Base-by-base conservation (phyloP, 2,329 filamentous ascomycete genomes). In the Raffaelea albimanens region DNA sequence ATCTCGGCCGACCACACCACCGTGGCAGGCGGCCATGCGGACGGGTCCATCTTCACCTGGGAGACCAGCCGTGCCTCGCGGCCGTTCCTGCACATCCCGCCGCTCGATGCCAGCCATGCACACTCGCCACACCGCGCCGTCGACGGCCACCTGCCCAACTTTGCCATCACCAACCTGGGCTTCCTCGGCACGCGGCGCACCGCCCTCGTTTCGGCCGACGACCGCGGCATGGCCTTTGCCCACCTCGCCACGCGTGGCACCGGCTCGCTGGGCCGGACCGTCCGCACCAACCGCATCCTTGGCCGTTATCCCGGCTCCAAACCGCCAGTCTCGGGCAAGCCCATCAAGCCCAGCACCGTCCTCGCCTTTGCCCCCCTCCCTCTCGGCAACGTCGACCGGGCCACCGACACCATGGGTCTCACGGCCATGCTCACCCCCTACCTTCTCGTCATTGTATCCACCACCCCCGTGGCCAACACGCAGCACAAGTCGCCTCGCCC, bases 391-490 rank as follows among this genome's bases (percentile, higher is more conserved):
- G 80, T 94, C 3, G 90, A 95, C 61, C 83, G 91, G 54, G 76
- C 83, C 5, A 95, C 89, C 3, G 93, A 98, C 62, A 74, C 76
- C 3, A 79, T 98, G 71, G 93, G 93, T 0, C 67, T 98, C 48
- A 96, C 94, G 40, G 94, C 94, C 5, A 89, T 98, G 75, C 72
- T 98, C 48, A 98, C 93, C 0, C 93, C 93, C 0, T 97, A 98
- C 64, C 71, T 98, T 4, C 72, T 98, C 36, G 93, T 98, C 34
- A 90, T 98, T 57, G 93, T 98, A 13, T 98, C 94, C 0, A 98
- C 93, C 0, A 98, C 91, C 0, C 93, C 93, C 0, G 77, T 97
- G 33, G 93, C 94, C 4, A 90, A 96, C 62, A 98, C 93, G 1
- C 93, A 98, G 61, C 87, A 96, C 64, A 98, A 98, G 66, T 83